Percentiles rank a stretch among this genome's conserved stretches.
Evolutionary conservation across 106 monocot genomes (phyloP).

Genomic region (Cymbidium sinense): DNA sequence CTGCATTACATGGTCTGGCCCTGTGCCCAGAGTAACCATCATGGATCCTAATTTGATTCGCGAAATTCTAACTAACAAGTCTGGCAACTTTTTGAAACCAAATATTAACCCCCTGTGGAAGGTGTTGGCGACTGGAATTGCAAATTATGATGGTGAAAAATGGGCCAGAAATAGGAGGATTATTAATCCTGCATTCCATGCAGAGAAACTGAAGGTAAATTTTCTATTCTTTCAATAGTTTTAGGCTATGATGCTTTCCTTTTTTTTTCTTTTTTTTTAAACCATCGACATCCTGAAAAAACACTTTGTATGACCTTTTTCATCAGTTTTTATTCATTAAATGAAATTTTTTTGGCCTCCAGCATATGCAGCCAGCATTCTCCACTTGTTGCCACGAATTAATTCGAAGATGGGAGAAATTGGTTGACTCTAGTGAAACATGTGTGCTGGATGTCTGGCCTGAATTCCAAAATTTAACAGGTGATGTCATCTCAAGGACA

Average conservation of each 20-base stretch:
- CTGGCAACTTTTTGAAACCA: constrained; percentile 44
- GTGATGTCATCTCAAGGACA: constrained; percentile 8
- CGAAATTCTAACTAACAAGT: constrained; percentile 60
- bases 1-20: constrained; percentile 50
- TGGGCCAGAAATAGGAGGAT: constrained; percentile 70
- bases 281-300: no score
- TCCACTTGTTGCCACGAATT: constrained; percentile 36
- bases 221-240: background rate
- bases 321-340: no score
- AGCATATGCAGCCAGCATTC: constrained; percentile 61
- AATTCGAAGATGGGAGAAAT: constrained; percentile 35
- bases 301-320: no score
- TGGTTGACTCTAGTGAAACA: background rate
- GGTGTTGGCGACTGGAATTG: constrained; percentile 29
- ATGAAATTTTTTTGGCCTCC: constrained; percentile 1
- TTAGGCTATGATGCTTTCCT: no score
- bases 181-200: constrained; percentile 78
- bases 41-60: constrained; percentile 51
- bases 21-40: constrained; percentile 45
- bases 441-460: constrained; percentile 34
- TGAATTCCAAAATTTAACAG: constrained; percentile 3
- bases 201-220: constrained; percentile 67
- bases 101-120: constrained; percentile 4
- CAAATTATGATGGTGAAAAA: constrained; percentile 54
- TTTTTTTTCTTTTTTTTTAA: no score